Conservation (phyloP, 1,139 yeast species). For the Geotrichum carabidarum region DNA sequence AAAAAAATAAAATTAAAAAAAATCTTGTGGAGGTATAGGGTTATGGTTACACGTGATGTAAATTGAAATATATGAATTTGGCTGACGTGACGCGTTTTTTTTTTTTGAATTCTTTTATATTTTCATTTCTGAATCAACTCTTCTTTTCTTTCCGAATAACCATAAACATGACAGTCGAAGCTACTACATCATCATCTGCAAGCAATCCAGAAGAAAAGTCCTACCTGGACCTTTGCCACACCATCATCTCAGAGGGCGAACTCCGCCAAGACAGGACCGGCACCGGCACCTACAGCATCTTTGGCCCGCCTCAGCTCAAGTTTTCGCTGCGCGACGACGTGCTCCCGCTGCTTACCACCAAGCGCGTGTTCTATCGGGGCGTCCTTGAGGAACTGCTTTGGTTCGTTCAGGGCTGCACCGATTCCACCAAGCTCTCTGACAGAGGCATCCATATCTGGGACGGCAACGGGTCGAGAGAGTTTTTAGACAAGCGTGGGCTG, state of each 20-base stretch:
- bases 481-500: conserved; percentile 76
- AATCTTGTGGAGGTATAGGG: neutral
- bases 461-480: conserved; percentile 96
- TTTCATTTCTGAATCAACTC: neutral
- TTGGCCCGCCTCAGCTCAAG: conserved; percentile 94
- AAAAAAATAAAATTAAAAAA: too few species aligned
- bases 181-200: neutral
- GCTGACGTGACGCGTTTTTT: conserved; percentile 1
- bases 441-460: conserved; percentile 96
- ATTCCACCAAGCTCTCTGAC: conserved; percentile 69
- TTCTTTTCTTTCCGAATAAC: neutral
- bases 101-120: neutral
- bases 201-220: conserved; percentile 65
- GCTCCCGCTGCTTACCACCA: conserved; percentile 88
- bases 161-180: neutral
- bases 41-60: neutral
- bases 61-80: neutral
- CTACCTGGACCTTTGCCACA: conserved; percentile 72
- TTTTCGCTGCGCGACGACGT: conserved; percentile 66
- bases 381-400: conserved; percentile 85
- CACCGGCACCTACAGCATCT: conserved; percentile 83
- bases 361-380: conserved; percentile 84
- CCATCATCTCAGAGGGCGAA: conserved; percentile 80
- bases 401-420: conserved; percentile 89
- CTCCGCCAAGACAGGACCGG: conserved; percentile 94